Evolutionary conservation across 2,329 filamentous ascomycete species (phyloP).

Genomic region (Ciborinia camelliae): DNA sequence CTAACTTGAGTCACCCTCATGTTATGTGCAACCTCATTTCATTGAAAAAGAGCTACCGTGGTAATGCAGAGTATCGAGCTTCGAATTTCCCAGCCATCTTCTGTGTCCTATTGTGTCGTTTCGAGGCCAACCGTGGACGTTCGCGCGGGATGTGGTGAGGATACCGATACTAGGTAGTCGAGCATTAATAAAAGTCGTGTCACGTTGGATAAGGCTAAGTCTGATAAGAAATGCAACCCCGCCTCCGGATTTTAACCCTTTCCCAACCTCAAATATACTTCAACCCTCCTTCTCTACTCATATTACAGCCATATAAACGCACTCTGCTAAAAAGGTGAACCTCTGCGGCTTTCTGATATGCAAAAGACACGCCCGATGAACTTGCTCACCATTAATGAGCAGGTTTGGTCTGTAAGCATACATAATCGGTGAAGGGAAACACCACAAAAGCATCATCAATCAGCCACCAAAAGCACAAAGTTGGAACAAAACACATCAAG

Average conservation of each 20-base stretch:
- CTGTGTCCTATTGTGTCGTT: not conserved
- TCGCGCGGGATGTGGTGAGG: not conserved
- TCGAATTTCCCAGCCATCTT: not conserved
- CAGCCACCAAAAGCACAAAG: constrained; percentile 6
- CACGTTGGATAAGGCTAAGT: not conserved
- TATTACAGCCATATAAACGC: not conserved
- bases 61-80: not conserved
- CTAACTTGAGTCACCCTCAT: too few relatives aligned
- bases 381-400: not conserved
- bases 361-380: not conserved
- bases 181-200: not conserved
- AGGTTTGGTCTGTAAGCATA: not conserved
- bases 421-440: not conserved
- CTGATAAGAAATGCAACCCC: not conserved
- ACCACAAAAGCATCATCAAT: not conserved
- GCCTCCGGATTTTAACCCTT: not conserved
- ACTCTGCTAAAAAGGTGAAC: not conserved
- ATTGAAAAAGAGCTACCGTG: too few relatives aligned
- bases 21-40: too few relatives aligned
- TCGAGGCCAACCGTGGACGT: too few relatives aligned
- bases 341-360: not conserved
- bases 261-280: constrained; percentile 9
- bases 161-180: not conserved
- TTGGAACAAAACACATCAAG: not conserved
- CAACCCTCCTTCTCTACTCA: not conserved